phyloP scores from a whole-genome alignment of 768 basidiomycete species.

The Pisolithus marmoratus region DNA sequence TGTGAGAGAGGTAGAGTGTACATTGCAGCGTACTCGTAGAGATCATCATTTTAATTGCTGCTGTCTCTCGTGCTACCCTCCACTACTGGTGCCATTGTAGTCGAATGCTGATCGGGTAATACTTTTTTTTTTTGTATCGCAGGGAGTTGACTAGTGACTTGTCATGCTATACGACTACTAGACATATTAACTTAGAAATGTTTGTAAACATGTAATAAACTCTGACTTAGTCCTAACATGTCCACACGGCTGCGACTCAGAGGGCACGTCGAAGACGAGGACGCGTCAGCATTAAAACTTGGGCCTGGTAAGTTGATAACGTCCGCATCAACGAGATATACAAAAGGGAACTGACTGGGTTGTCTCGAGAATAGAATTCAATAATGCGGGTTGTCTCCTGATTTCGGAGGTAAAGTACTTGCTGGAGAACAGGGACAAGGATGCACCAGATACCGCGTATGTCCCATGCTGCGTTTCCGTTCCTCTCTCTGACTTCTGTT shows the following conservation, averaged over 20 bases:
- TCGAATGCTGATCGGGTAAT: slow-evolving; percentile 11
- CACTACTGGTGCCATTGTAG: slow-evolving; percentile 19
- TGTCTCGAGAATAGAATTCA: slow-evolving; percentile 56
- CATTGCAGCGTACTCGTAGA: no score
- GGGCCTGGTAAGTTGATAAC: slow-evolving; percentile 48
- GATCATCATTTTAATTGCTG: slow-evolving; percentile 1
- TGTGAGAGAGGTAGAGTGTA: no score
- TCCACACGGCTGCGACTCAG: slow-evolving; percentile 60
- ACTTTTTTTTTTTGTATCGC: slow-evolving; percentile 19
- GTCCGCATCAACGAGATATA: background rate
- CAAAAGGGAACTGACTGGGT: background rate
- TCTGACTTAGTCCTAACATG: slow-evolving; percentile 20
- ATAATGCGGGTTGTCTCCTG: slow-evolving; percentile 84
- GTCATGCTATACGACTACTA: slow-evolving; percentile 24
- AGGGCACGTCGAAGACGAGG: slow-evolving; percentile 70
- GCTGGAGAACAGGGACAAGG: slow-evolving; percentile 81
- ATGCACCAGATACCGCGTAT: slow-evolving; percentile 82
- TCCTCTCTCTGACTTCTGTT: background rate
- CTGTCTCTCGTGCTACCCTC: slow-evolving; percentile 4
- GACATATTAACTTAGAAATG: slow-evolving; percentile 31
- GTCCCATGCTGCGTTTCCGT: slow-evolving; percentile 18
- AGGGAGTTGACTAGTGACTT: slow-evolving; percentile 9
- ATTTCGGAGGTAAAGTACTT: slow-evolving; percentile 92
- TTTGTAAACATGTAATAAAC: slow-evolving; percentile 33
- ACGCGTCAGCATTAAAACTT: slow-evolving; percentile 79